Evolutionary conservation across 768 basidiomycete species (phyloP).

Genomic region (Dacryopinax primogenitus): DNA sequence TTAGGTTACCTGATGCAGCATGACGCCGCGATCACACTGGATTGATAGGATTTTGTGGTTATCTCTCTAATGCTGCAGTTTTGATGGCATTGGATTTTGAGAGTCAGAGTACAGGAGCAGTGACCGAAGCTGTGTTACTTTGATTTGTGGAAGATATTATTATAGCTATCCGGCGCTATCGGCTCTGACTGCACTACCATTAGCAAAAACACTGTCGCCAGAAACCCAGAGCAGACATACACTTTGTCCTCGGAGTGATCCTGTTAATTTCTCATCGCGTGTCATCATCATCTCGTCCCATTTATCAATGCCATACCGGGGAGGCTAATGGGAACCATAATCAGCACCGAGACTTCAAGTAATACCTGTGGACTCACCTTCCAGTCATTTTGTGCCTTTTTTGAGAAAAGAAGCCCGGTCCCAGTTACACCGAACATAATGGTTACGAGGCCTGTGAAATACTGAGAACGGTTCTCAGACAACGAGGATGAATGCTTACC

Average conservation of each 20-base stretch:
- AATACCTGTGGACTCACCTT: slow-evolving; percentile 54
- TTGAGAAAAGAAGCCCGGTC: slow-evolving; percentile 67
- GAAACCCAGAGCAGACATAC: slow-evolving; percentile 37
- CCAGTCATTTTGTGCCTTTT: slow-evolving; percentile 73
- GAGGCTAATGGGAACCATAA: slow-evolving; percentile 48
- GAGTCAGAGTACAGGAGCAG: not conserved
- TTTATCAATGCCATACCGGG: slow-evolving; percentile 69
- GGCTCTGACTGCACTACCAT: slow-evolving; percentile 44
- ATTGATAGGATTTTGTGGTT: no score
- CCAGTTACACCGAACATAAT: slow-evolving; percentile 84
- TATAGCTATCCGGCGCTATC: slow-evolving; percentile 46
- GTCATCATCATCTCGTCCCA: slow-evolving; percentile 98
- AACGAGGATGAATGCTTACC: slow-evolving; percentile 35
- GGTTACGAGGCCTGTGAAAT: slow-evolving; percentile 59
- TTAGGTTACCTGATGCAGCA: slow-evolving; percentile 2
- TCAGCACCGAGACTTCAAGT: no score
- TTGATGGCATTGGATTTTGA: not conserved
- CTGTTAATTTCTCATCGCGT: slow-evolving; percentile 76
- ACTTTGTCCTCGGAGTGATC: slow-evolving; percentile 70
- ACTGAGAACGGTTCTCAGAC: slow-evolving; percentile 2
- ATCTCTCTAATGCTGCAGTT: no score
- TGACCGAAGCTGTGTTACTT: not conserved
- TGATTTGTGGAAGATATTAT: not conserved
- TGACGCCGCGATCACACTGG: not conserved
- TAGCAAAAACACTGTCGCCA: not conserved